Conservation (phyloP, 2,329 filamentous ascomycete species). For the Dactylellina parvicollis region DNA sequence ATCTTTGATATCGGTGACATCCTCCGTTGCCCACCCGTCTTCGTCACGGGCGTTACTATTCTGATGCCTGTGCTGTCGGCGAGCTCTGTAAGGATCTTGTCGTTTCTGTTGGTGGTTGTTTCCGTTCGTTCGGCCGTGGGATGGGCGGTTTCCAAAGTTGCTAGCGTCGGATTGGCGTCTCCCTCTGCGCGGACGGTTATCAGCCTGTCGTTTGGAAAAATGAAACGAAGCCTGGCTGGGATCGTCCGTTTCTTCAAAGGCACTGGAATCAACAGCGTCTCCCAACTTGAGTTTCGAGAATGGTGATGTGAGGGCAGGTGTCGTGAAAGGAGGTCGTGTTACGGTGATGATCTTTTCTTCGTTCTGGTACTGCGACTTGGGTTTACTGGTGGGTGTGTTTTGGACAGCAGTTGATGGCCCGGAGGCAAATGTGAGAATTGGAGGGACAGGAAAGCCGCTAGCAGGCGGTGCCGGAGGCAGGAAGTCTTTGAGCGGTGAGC, state of each 20-base stretch:
- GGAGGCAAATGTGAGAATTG: slow-evolving; percentile 10
- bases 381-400: slow-evolving; percentile 8
- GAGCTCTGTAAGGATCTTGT: slow-evolving; percentile 60
- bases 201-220: slow-evolving; percentile 29
- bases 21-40: slow-evolving; percentile 94
- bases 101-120: slow-evolving; percentile 64
- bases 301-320: slow-evolving; percentile 39
- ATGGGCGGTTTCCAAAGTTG: slow-evolving; percentile 33
- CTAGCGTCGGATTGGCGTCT: slow-evolving; percentile 25
- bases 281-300: slow-evolving; percentile 55
- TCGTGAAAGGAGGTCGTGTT: slow-evolving; percentile 38
- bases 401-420: slow-evolving; percentile 15
- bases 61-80: slow-evolving; percentile 64
- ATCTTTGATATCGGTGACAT: slow-evolving; percentile 92
- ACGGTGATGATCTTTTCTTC: slow-evolving; percentile 16
- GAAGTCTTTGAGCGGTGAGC: slow-evolving; percentile 14
- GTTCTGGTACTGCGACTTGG: neutral
- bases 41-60: slow-evolving; percentile 65
- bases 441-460: slow-evolving; percentile 29
- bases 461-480: slow-evolving; percentile 34
- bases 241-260: slow-evolving; percentile 58
- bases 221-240: slow-evolving; percentile 48
- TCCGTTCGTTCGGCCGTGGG: slow-evolving; percentile 53
- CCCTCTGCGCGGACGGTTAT: slow-evolving; percentile 26
- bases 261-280: slow-evolving; percentile 57